Conservation (phyloP, 176 grass and related monocot genomes). For the Aegilops tauschii region DNA sequence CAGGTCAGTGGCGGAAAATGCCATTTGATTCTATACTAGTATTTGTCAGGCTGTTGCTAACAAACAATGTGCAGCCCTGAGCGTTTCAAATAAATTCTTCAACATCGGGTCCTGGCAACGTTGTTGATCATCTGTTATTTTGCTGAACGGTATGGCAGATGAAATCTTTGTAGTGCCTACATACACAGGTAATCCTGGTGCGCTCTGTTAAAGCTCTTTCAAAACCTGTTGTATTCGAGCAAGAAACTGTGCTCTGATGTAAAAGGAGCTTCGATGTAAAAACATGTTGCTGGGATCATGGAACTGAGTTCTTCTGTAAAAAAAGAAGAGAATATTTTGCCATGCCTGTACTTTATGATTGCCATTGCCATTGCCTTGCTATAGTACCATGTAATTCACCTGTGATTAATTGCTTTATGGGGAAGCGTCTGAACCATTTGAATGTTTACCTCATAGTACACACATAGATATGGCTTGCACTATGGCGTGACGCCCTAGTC, state of each 20-base stretch:
- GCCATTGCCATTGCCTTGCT: background rate
- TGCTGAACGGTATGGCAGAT: background rate
- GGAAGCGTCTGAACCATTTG: background rate
- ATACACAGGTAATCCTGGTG: background rate
- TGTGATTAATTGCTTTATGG: background rate
- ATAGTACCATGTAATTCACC: background rate
- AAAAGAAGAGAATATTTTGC: background rate
- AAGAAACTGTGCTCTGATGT: background rate
- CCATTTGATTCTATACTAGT: background rate
- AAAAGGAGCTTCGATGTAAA: background rate
- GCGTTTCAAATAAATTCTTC: background rate
- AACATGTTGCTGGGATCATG: background rate
- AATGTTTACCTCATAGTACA: background rate
- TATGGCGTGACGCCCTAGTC: slow-evolving; percentile 21
- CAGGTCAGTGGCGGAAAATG: background rate
- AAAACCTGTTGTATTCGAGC: background rate
- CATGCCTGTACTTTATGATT: background rate
- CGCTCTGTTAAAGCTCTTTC: background rate
- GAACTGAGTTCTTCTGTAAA: background rate
- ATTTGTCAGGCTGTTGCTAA: background rate
- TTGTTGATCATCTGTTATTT: background rate
- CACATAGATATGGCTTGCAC: background rate
- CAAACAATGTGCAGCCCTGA: background rate
- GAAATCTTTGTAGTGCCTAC: background rate
- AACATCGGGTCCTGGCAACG: background rate